phyloP scores from a whole-genome alignment of 495 filamentous ascomycete genomes.

The Cladorrhinum samala region DNA sequence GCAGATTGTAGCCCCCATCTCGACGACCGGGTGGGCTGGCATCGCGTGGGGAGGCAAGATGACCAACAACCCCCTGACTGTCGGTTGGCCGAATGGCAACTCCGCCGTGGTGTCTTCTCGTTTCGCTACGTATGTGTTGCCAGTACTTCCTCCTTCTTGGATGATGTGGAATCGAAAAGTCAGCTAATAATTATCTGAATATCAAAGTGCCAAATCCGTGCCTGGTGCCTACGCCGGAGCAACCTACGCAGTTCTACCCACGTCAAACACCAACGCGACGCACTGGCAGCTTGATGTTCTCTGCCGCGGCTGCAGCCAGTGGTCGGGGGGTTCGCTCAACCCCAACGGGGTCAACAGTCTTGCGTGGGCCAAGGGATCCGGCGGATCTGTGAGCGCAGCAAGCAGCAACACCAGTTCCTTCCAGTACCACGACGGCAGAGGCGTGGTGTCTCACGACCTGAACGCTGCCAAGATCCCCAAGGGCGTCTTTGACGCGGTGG shows the following conservation, averaged over 20 bases:
- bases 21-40: constrained; percentile 38
- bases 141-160: not conserved
- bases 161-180: constrained; percentile 4
- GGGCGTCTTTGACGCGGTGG: constrained; percentile 27
- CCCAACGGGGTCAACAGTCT: constrained; percentile 25
- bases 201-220: constrained; percentile 27
- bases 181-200: too few species aligned
- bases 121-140: constrained; percentile 36
- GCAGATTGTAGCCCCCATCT: constrained; percentile 38
- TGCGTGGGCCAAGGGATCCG: constrained; percentile 23
- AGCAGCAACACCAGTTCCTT: constrained; percentile 25
- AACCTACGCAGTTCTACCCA: constrained; percentile 37
- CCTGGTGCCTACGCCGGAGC: constrained; percentile 38
- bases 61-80: constrained; percentile 42
- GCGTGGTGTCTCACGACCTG: constrained; percentile 24
- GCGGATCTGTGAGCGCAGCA: constrained; percentile 10
- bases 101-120: constrained; percentile 36
- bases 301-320: constrained; percentile 40
- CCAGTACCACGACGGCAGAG: constrained; percentile 21
- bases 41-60: constrained; percentile 47
- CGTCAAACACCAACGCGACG: constrained; percentile 39
- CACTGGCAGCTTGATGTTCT: constrained; percentile 45
- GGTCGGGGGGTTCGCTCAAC: constrained; percentile 25
- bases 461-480: constrained; percentile 22
- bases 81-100: constrained; percentile 38